These are phyloP conservation scores for Cercospora sesami DNA, from an alignment of 2,329 filamentous ascomycete genomes.

Conservation along the genomic window DNA sequence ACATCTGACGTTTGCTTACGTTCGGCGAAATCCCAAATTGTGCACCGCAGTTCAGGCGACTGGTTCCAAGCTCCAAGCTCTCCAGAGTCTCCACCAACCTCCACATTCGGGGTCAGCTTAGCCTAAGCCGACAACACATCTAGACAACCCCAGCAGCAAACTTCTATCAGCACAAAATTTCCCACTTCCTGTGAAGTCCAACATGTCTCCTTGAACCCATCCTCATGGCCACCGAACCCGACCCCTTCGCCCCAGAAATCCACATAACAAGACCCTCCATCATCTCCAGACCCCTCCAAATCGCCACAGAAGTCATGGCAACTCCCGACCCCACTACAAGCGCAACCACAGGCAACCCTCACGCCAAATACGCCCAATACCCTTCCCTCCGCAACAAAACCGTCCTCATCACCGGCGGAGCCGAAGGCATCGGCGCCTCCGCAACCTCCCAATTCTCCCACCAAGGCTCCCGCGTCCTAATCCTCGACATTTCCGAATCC, in stretches of 20 bases:
- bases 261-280: slow-evolving; percentile 6
- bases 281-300: not conserved
- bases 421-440: slow-evolving; percentile 63
- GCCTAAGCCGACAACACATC: slow-evolving; percentile 5
- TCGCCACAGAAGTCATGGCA: slow-evolving; percentile 12
- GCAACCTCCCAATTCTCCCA: slow-evolving; percentile 59
- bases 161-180: not conserved
- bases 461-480: slow-evolving; percentile 61
- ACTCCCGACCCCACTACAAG: slow-evolving; percentile 17
- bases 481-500: slow-evolving; percentile 59
- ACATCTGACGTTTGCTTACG: slow-evolving; percentile 1
- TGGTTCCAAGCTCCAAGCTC: slow-evolving; percentile 8
- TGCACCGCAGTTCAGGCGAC: slow-evolving; percentile 7
- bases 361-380: slow-evolving; percentile 30
- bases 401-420: slow-evolving; percentile 64
- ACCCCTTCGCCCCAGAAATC: not conserved
- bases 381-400: slow-evolving; percentile 54
- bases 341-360: not conserved
- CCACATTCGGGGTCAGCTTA: slow-evolving; percentile 2
- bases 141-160: not conserved
- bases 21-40: not conserved
- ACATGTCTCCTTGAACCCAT: not conserved
- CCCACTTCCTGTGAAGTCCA: too few species aligned
- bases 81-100: slow-evolving; percentile 11
- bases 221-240: not conserved